Evolutionary conservation across 1,284 basidiomycete genomes (phyloP).

Genomic region (Naganishia liquefaciens): DNA sequence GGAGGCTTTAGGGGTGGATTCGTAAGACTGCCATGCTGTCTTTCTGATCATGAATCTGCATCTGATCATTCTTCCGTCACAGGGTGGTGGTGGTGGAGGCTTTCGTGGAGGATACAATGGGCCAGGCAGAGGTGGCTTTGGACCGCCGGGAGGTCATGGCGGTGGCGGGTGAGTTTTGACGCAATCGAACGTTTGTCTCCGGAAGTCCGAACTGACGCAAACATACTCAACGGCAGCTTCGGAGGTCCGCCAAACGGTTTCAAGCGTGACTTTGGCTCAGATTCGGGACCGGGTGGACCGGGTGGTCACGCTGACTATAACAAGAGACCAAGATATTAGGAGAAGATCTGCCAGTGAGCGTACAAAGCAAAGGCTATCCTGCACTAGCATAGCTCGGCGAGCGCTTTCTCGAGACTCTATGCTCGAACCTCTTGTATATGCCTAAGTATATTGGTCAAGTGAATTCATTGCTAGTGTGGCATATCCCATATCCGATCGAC

Average conservation of each 20-base stretch:
- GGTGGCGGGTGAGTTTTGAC: conserved; percentile 40
- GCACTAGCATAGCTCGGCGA: too few species aligned
- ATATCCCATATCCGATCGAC: too few species aligned
- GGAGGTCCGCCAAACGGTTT: conserved; percentile 39
- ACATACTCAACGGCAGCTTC: conserved; percentile 22
- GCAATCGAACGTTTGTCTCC: neutral
- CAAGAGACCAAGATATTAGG: conserved; percentile 74
- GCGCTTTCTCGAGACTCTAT: neutral
- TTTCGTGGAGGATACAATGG: conserved; percentile 38
- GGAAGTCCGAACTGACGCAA: conserved; percentile 18
- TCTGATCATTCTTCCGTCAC: neutral
- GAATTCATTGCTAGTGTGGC: conserved; percentile 9
- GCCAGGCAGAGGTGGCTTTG: conserved; percentile 35
- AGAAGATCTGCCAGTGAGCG: too few species aligned
- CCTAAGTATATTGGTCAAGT: conserved; percentile 30
- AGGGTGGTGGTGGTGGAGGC: conserved; percentile 36
- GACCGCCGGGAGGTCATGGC: conserved; percentile 34
- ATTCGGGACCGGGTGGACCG: conserved; percentile 58
- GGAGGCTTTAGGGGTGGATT: neutral
- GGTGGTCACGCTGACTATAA: conserved; percentile 75
- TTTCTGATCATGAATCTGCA: neutral
- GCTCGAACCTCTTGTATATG: conserved; percentile 24
- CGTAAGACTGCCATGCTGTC: neutral
- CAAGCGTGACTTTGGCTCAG: conserved; percentile 47
- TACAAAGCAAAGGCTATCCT: neutral